A percentile compares a stretch with the other conserved stretches of the same genome.
phyloP scores from a whole-genome alignment of 257 asterid genomes.

The Rauvolfia tetraphylla region DNA sequence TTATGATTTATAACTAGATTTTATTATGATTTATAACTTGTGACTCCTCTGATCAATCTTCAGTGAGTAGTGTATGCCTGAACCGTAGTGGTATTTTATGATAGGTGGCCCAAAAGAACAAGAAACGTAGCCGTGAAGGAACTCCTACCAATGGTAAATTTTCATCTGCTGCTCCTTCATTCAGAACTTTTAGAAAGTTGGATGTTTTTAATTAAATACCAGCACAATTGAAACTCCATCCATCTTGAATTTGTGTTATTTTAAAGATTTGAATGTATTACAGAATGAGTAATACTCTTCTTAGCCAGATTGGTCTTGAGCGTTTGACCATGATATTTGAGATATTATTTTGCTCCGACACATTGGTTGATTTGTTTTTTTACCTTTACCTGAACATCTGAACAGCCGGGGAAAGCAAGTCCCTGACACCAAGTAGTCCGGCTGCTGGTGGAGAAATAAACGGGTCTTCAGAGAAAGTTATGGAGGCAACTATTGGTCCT shows the following conservation, averaged over 20 bases:
- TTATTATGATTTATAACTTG: constrained; percentile 4
- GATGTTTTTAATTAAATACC: background rate
- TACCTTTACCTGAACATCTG: background rate
- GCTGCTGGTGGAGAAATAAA: constrained; percentile 33
- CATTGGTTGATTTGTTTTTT: constrained; percentile 13
- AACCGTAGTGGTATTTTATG: constrained; percentile 12
- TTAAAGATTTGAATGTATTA: too few relatives aligned
- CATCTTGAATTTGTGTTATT: background rate
- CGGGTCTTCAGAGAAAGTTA: constrained; percentile 42
- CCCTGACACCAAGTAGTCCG: constrained; percentile 31
- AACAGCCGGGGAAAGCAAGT: constrained; percentile 40
- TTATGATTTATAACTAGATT: constrained; percentile 6
- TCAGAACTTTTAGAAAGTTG: background rate
- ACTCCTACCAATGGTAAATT: constrained; percentile 60
- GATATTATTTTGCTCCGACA: background rate
- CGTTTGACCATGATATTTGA: background rate
- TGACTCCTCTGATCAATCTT: background rate
- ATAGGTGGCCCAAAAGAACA: constrained; percentile 51
- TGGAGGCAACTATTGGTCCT: constrained; percentile 25
- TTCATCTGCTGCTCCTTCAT: background rate
- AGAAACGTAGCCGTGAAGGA: constrained; percentile 67
- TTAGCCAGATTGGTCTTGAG: background rate
- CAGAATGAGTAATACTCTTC: background rate
- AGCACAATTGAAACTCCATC: background rate
- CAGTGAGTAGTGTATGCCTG: background rate